Base-by-base conservation (phyloP, 2,329 filamentous ascomycete species). In the Clathrospora elynae region DNA sequence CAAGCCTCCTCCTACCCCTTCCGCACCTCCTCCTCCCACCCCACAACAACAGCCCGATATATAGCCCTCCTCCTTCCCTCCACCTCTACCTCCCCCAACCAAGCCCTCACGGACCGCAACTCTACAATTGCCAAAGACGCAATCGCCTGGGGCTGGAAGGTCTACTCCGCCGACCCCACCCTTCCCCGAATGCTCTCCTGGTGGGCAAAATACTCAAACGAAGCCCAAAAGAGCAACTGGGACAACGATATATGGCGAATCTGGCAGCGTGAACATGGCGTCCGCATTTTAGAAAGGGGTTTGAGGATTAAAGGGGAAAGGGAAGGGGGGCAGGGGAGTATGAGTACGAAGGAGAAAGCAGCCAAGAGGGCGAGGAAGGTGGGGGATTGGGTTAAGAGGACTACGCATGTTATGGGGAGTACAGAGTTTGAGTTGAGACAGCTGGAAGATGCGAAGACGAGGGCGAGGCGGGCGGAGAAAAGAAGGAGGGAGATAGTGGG, bases 261-360 rank as follows among this genome's bases (percentile, higher is more conserved):
- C 3, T 48, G 40, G 40, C 40, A 48, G 31, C 14, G 40, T 3
- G 40, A 48, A 13, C 26, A 33, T 17, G 35, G 35, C 2, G 9
- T 45, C 3, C 28, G 31, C 30, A 44, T 48, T 32, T 12, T 32
- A 10, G 3, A n/a, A 18, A 11, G 12, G 14, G 16, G 12, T 12
- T 3, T 10, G 17, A 16, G 11, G 20, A 32, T 10, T 10, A 11
- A 16, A 6, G 8, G 14, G 29, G 8, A 29, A 35, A 5, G 30
- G 16, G 1, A 12, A 16, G 10, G 9, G 10, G 6, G 10, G 4
- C 1, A 2, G 16, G 14, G 9, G 36, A 36, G 12, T 7, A 20
- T 29, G 11, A 17, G 23, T 8, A 25, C 13, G 17, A n/a, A 12
- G 24, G 14, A 3, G 5, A 17, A 2, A 5, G 11, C 29, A 2